A percentile compares a stretch with the other conserved stretches of the same genome.
These are phyloP conservation scores for Austroboletus niveus DNA, from an alignment of 1,284 basidiomycete genomes.

Conservation along the genomic window DNA sequence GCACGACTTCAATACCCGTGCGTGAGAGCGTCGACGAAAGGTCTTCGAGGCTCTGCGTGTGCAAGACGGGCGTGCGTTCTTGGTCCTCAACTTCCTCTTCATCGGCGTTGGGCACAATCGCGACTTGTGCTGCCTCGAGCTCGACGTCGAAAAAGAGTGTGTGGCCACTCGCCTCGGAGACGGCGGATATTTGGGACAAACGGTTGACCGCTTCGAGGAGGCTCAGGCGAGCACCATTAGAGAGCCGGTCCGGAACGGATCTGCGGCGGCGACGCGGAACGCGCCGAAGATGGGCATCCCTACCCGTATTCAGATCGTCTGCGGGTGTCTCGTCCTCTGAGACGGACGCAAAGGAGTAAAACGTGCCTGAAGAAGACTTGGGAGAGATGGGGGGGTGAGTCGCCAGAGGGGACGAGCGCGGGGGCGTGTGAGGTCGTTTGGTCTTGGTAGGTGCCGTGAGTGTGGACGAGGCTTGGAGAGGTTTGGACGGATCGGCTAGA, in stretches of 20 bases:
- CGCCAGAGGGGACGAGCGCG: slow-evolving; percentile 14
- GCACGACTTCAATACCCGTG: slow-evolving; percentile 15
- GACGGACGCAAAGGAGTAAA: slow-evolving; percentile 21
- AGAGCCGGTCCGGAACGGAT: slow-evolving; percentile 29
- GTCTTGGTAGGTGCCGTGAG: background rate
- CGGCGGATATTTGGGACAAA: slow-evolving; percentile 24
- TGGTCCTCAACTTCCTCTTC: background rate
- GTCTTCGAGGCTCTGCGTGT: slow-evolving; percentile 28
- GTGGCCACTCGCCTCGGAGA: slow-evolving; percentile 26
- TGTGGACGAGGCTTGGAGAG: slow-evolving; percentile 2
- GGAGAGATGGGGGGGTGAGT: slow-evolving; percentile 22
- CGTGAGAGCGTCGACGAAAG: slow-evolving; percentile 18
- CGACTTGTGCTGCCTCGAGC: slow-evolving; percentile 1
- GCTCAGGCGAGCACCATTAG: slow-evolving; percentile 22
- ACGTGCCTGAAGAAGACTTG: slow-evolving; percentile 29
- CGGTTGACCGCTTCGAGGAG: slow-evolving; percentile 32
- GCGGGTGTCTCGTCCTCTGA: slow-evolving; percentile 14
- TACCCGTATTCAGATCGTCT: background rate
- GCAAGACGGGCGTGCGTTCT: slow-evolving; percentile 1
- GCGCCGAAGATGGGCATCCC: slow-evolving; percentile 3
- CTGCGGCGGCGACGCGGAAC: slow-evolving; percentile 17
- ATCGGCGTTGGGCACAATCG: background rate
- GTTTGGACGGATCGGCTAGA: slow-evolving; percentile 3
- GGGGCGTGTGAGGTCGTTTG: slow-evolving; percentile 20
- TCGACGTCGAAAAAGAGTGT: slow-evolving; percentile 28